A percentile compares a stretch with the other conserved stretches of the same genome.
These are phyloP conservation scores for Prunus kanzakura DNA, from an alignment of 306 rosid genomes.

Conservation along the genomic window DNA sequence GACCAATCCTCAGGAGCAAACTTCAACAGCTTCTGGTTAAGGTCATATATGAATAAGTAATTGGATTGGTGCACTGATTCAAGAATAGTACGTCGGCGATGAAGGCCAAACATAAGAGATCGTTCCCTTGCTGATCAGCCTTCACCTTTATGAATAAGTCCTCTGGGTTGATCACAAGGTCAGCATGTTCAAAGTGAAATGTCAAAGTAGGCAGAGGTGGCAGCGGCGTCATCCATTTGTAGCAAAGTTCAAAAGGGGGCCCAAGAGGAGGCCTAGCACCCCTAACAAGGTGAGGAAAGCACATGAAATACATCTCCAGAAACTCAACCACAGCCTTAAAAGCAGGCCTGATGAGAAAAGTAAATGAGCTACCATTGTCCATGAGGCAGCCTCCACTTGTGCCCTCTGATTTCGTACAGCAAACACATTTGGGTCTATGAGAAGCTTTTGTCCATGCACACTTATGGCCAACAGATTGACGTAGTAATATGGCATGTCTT, in stretches of 20 bases:
- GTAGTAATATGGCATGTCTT: neutral
- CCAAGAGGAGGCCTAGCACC: neutral
- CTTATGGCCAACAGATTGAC: neutral
- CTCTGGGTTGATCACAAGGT: neutral
- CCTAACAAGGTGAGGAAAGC: neutral
- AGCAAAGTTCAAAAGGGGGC: neutral
- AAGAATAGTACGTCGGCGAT: neutral
- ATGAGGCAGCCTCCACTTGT: neutral
- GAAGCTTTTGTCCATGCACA: neutral
- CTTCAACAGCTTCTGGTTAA: neutral
- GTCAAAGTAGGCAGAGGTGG: neutral
- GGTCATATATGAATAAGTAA: neutral
- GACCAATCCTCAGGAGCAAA: neutral
- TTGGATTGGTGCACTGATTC: neutral
- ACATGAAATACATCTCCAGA: neutral
- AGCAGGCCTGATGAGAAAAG: neutral
- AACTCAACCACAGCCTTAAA: neutral
- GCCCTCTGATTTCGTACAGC: neutral
- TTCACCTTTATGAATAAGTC: neutral
- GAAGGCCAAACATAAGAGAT: neutral
- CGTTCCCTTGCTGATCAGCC: no score
- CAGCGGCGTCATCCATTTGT: neutral
- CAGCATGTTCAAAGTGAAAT: neutral
- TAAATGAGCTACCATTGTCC: neutral
- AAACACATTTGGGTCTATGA: neutral